Percentiles rank a stretch among this genome's conserved stretches.
phyloP scores from a whole-genome alignment of 2,329 filamentous ascomycete genomes.

The Beauveria australis region DNA sequence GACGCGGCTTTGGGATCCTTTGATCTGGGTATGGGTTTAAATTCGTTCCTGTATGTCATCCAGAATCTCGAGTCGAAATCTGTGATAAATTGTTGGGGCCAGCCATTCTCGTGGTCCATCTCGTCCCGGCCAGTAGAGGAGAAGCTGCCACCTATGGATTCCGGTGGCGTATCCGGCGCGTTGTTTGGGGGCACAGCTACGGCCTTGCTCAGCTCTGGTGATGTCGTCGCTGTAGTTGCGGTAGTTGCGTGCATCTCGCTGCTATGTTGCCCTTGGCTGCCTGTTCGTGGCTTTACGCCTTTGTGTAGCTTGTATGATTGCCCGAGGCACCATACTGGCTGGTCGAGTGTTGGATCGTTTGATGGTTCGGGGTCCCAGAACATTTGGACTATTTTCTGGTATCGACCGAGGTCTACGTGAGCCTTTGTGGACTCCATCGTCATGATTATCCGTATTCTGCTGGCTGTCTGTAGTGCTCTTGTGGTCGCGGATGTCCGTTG shows the following conservation, averaged over 20 bases:
- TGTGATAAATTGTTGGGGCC: slow-evolving; percentile 78
- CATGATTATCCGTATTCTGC: not conserved
- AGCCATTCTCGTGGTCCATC: slow-evolving; percentile 45
- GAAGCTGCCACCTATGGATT: slow-evolving; percentile 43
- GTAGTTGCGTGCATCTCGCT: slow-evolving; percentile 17
- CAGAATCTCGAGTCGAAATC: slow-evolving; percentile 91
- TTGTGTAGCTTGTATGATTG: slow-evolving; percentile 37
- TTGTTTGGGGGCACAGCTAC: slow-evolving; percentile 17
- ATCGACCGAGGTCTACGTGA: slow-evolving; percentile 65
- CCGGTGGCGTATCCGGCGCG: slow-evolving; percentile 36
- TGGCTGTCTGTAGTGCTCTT: not conserved
- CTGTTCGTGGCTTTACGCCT: slow-evolving; percentile 7
- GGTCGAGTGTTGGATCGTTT: slow-evolving; percentile 61
- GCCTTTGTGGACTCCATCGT: slow-evolving; percentile 32
- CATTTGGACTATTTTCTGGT: slow-evolving; percentile 76
- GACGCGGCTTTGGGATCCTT: slow-evolving; percentile 62
- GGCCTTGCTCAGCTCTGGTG: slow-evolving; percentile 3
- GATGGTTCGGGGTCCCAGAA: slow-evolving; percentile 86
- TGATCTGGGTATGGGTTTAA: slow-evolving; percentile 72
- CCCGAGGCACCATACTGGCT: slow-evolving; percentile 77
- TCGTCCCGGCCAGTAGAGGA: slow-evolving; percentile 43
- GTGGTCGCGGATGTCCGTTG: not conserved
- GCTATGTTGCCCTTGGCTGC: not conserved
- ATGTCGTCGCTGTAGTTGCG: not conserved
- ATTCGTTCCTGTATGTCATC: slow-evolving; percentile 93